Base-by-base conservation (phyloP, 2,329 filamentous ascomycete genomes). In the Mycosphaerella sp. region DNA sequence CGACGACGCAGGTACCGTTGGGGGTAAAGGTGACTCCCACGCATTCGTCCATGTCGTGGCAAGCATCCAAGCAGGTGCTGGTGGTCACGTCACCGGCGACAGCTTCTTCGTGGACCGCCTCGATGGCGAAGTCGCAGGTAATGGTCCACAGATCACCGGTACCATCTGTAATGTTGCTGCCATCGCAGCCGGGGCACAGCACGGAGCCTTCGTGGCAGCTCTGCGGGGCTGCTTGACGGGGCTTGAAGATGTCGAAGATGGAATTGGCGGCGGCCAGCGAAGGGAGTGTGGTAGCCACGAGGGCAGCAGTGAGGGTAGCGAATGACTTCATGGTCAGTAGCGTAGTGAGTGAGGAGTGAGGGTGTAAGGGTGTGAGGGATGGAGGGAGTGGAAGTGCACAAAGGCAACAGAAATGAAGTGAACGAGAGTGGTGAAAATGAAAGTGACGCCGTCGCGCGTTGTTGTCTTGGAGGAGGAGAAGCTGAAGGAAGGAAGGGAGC, bases 291-390 rank as follows among this genome's bases (percentile, higher is more conserved):
- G 46, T 39, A 41, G 50, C 50, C 44, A 39, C 50, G 8, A 56
- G 53, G 49, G 38, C 49, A 40, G 50, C 49, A 43, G 56, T 32
- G 38, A 51, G 38, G 34, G 56, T 45, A 52, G 44, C 31, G 45
- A 53, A 47, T 14, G 54, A 50, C 50, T 58, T 53, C 50, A 56
- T 56, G 41, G 11, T 56, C n/a, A 26, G 49, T 34, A 26, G 29
- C 42, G 49, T 36, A 44, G 39, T 17, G 70, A 79, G 1, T 70
- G 75, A 32, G 63, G 14, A 1, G 14, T 17, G 14, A 17, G 14
- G 14, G 14, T 17, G 14, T 17, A 1, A 17, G 14, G 14, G 14
- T 17, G 14, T 17, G 14, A 17, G 14, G 14, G 14, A 17, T 17
- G 14, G 21, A 21, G 21, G 21, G 21, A 21, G 21, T 21, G 21